These are phyloP conservation scores for Candida neerlandica DNA, from an alignment of 1,139 yeast species.

Conservation along the genomic window DNA sequence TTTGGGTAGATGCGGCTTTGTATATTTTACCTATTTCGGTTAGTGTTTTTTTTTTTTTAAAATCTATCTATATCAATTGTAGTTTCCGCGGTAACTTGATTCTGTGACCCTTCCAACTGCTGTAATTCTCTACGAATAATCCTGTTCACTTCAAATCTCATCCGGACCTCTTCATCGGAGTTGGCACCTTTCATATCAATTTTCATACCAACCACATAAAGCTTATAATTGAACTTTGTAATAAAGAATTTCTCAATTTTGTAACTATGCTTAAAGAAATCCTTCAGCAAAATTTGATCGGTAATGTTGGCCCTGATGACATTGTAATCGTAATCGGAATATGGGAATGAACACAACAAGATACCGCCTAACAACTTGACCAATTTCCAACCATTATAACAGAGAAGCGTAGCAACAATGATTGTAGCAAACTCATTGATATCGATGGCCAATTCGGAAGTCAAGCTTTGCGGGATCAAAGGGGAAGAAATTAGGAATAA, in stretches of 20 bases:
- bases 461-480: constrained; percentile 31
- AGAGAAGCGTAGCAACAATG: constrained; percentile 49
- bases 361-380: constrained; percentile 55
- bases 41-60: constrained; percentile 3
- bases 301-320: constrained; percentile 36
- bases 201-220: constrained; percentile 58
- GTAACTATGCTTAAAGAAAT: constrained; percentile 53
- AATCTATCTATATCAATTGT: constrained; percentile 62
- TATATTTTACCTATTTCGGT: not conserved
- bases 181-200: constrained; percentile 68
- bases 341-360: constrained; percentile 56
- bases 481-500: constrained; percentile 37
- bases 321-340: constrained; percentile 41
- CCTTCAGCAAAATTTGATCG: constrained; percentile 45
- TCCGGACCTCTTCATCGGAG: constrained; percentile 62
- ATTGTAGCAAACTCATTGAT: constrained; percentile 55
- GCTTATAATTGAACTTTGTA: constrained; percentile 62
- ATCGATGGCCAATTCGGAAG: constrained; percentile 36
- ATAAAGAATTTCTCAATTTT: constrained; percentile 52
- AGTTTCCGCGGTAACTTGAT: constrained; percentile 48
- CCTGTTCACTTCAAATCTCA: constrained; percentile 56
- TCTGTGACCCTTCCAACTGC: constrained; percentile 25
- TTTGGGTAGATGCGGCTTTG: not conserved
- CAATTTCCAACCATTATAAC: constrained; percentile 57
- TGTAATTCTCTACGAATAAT: constrained; percentile 41